Evolutionary conservation across 73 alveolate species (phyloP), one percentile per base, ranked within the genome.

Genomic region (Paramecium caudatum): DNA sequence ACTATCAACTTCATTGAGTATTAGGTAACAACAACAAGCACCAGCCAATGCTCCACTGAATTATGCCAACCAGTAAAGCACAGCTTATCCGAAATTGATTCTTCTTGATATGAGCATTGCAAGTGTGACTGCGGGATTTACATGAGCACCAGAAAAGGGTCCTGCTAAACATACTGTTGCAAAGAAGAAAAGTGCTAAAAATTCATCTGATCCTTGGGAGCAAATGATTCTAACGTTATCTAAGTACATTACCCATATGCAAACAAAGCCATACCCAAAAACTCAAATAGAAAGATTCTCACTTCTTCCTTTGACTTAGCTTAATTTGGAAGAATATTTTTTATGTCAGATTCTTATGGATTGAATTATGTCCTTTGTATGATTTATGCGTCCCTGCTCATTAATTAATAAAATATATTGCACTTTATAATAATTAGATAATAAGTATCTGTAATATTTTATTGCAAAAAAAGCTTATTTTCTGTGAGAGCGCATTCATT

Each of bases 81-180:
- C 68, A 7, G 88, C 88, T 2, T 37, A 74, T 27, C 88, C 88
- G 19, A 74, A 41, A 74, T 74, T 36, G 0, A 74, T 74, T 74
- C 88, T 74, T 74, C 88, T 74, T 39, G 88, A 74, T 16, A 74
- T 19, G 5, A 74, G 36, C 88, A 74, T 74, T 74, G 55, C 88
- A 9, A 74, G 43, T 39, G 69, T 74, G 0, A 74, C 88, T 1
- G 88, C 88, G 9, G 88, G 88, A 41, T 74, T 74, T 15, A 74
- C 47, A 13, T 74, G 88, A 2, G 69, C 88, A 34, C 88, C 88
- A 21, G 88, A 74, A 74, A 74, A 74, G 17, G 88, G 88, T 37
- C 68, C 88, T 13, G 88, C 88, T 15, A 74, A 39, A 74, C 88
- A 74, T 13, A 74, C 88, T 10, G 88, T 15, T 13, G 88, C 88